phyloP scores from a whole-genome alignment of 257 asterid genomes.

The Mitragyna speciosa region DNA sequence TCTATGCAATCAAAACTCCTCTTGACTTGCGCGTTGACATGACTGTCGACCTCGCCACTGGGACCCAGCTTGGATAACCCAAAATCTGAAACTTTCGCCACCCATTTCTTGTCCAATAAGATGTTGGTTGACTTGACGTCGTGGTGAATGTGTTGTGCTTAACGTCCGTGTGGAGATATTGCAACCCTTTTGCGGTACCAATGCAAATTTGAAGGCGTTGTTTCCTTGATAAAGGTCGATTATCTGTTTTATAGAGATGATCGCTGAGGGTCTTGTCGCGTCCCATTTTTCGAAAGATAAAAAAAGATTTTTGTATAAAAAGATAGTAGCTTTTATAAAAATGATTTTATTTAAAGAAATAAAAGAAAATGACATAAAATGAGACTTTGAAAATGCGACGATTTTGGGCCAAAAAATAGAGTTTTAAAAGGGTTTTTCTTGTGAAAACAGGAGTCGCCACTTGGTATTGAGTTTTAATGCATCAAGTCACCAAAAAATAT shows the following conservation, averaged over 20 bases:
- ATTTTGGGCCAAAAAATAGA: no score
- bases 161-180: slow-evolving; percentile 84
- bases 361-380: no score
- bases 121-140: slow-evolving; percentile 90
- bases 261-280: no score
- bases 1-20: slow-evolving; percentile 88
- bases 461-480: no score
- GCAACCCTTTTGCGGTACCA: slow-evolving; percentile 85
- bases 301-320: no score
- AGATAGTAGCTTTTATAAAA: no score
- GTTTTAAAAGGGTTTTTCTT: no score
- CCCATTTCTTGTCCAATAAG: slow-evolving; percentile 81
- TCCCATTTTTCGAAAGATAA: no score
- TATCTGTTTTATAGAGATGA: slow-evolving; percentile 75
- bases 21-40: slow-evolving; percentile 75
- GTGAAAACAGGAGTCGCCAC: no score
- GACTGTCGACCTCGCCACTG: slow-evolving; percentile 80
- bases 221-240: slow-evolving; percentile 59
- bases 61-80: slow-evolving; percentile 87
- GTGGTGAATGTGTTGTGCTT: slow-evolving; percentile 80
- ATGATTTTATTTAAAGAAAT: no score
- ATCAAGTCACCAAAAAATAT: no score
- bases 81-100: slow-evolving; percentile 86
- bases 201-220: slow-evolving; percentile 74
- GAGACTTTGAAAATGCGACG: no score